Evolutionary conservation across 352 stramenopile species (phyloP).

Genomic region (Halophytophthora batemanensis): DNA sequence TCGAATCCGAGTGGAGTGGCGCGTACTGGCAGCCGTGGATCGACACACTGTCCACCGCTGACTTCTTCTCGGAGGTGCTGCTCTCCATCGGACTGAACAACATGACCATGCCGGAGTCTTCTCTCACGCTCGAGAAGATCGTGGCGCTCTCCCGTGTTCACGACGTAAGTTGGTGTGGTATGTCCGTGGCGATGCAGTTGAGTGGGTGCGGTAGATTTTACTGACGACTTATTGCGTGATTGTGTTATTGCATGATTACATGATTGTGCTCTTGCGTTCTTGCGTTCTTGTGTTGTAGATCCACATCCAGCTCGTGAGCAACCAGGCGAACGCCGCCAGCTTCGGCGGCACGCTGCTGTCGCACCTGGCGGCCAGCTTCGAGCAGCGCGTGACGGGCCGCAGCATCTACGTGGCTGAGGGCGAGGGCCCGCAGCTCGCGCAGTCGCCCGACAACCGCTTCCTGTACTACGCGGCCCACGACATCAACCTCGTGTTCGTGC

Average conservation of each 20-base stretch:
- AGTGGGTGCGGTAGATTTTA: slow-evolving; percentile 3
- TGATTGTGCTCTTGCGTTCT: no score
- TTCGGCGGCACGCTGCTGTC: slow-evolving; percentile 75
- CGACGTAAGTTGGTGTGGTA: slow-evolving; percentile 27
- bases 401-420: slow-evolving; percentile 38
- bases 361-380: slow-evolving; percentile 73
- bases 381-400: slow-evolving; percentile 49
- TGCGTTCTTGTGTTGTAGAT: no score
- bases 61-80: no score
- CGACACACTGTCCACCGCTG: no score
- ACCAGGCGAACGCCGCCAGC: slow-evolving; percentile 72
- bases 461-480: slow-evolving; percentile 77
- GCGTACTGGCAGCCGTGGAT: no score
- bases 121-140: slow-evolving; percentile 64
- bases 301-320: slow-evolving; percentile 80
- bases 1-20: no score
- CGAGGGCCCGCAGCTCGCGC: slow-evolving; percentile 48
- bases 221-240: no score
- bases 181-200: not conserved
- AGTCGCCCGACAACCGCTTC: slow-evolving; percentile 50
- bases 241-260: not conserved
- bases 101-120: no score
- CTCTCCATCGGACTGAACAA: no score
- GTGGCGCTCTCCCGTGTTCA: slow-evolving; percentile 54
- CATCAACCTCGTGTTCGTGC: slow-evolving; percentile 79